A percentile compares a stretch with the other conserved stretches of the same genome.
Conservation (phyloP, 805 yeast species). For the Osmozyma mogii region DNA sequence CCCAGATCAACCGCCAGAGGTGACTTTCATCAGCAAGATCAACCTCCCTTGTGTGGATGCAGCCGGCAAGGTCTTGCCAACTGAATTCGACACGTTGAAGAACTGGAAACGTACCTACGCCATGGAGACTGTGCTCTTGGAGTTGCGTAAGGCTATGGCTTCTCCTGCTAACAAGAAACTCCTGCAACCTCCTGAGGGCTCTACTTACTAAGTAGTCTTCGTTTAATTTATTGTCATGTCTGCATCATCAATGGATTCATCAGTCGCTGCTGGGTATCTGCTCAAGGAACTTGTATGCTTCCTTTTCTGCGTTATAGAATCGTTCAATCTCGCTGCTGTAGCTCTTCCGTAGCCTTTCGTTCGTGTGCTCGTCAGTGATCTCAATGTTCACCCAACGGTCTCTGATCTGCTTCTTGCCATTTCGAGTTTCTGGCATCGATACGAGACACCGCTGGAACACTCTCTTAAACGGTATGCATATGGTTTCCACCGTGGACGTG, state of each 20-base stretch:
- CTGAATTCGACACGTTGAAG: conserved; percentile 56
- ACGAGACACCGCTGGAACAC: conserved; percentile 33
- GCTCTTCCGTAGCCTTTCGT: conserved; percentile 15
- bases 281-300: conserved; percentile 4
- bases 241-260: too few species aligned
- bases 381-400: conserved; percentile 34
- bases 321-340: conserved; percentile 22
- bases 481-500: conserved; percentile 20
- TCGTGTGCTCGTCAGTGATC: conserved; percentile 27
- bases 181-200: conserved; percentile 88
- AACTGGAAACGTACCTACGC: conserved; percentile 88
- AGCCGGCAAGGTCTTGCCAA: conserved; percentile 41
- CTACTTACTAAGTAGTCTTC: conserved; percentile 35
- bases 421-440: conserved; percentile 12
- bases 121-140: conserved; percentile 88
- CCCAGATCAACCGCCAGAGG: conserved; percentile 85
- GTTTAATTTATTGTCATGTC: background rate
- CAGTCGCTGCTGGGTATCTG: too few species aligned
- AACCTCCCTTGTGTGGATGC: conserved; percentile 87
- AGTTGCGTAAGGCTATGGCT: conserved; percentile 82
- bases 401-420: conserved; percentile 19
- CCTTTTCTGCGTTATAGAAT: conserved; percentile 32
- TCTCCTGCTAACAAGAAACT: conserved; percentile 71
- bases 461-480: conserved; percentile 37
- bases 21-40: conserved; percentile 72